Base-by-base conservation (phyloP, 176 grass and related monocot genomes). In the Elymus sibiricus region DNA sequence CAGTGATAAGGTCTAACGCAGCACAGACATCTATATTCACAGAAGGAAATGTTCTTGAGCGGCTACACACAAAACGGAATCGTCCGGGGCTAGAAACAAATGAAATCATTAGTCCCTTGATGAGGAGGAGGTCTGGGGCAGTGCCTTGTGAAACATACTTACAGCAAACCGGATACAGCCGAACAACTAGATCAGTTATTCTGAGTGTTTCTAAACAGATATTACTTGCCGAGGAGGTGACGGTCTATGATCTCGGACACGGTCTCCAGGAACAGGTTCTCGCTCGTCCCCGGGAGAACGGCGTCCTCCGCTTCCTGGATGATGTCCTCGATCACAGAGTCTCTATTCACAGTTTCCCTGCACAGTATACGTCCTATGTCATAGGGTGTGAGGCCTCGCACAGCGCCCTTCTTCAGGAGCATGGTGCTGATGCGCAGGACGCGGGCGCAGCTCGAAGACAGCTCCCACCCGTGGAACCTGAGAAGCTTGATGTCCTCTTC, bases 311-410 rank as follows among this genome's bases (percentile, higher is more conserved):
- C 94, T 91, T 95, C 89, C 63, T 75, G 87, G 72, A 95, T 82
- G 76, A 95, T 93, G 66, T 77, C 59, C 74, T 95, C 94, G 51
- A 95, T 95, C 55, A 84, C 75, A 49, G 94, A 95, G 27, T 79
- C 89, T 46, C 86, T 95, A 76, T 93, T 95, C 70, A 93, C 79
- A 82, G 86, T 91, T 70, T 91, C 89, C 88, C 94, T 95, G 79
- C 89, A 97, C 88, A 97, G 69, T 84, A 97, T 87, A 43, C 91
- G 90, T 26, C 94, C 94, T 59, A 97, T 97, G 76, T 94, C 89
- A 72, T 86, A 88, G 1, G 94, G 94, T 68, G 92, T 92, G 38
- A 97, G 85, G 42, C 91, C 87, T 16, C 85, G 90, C 8, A 77
- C 69, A 46, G 80, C 79, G 15, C 94, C 94, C 51, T 97, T 97